Base-by-base conservation (phyloP, 2,329 filamentous ascomycete genomes). In the Colletotrichum scovillei region DNA sequence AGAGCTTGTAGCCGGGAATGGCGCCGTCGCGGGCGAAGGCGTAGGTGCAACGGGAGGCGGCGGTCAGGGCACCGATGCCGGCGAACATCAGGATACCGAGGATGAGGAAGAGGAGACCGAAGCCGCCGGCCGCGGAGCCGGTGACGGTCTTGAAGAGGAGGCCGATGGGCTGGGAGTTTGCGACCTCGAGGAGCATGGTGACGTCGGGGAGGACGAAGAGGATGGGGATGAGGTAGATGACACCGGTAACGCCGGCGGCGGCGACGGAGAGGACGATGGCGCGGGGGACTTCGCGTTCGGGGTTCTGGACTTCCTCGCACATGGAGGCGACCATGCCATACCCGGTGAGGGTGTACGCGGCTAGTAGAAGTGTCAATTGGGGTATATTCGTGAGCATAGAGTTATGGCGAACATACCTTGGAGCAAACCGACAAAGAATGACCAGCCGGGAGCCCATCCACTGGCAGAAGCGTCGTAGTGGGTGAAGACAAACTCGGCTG, bases 21-120 rank as follows among this genome's bases (percentile, higher is more conserved):
- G 92, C 93, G 24, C 92, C 92, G 80, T 95, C 93, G 57, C 93
- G 88, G 2, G 93, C 92, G 80, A 95, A 95, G 14, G 93, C 92
- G 78, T 93, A 95, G 1, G 92, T 94, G 84, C 92, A 94, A 28
- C 93, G 88, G 64, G 90, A 92, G 2, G 93, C 91, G 2, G 93
- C 93, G 0, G 93, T 95, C 24, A 95, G 84, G 1, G 93, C 91
- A 7, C 93, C 93, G 42, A 93, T 91, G 24, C 93, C 93, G 1
- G 93, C 93, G 78, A 95, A 95, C 80, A 95, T 87, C 72, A 93
- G 86, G 77, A 96, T 94, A 1, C 93, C 93, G 28, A 95, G 87
- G 76, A 96, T 91, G 2, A 95, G 84, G 81, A 95, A 93, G 16
- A 95, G 86, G 6, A 95, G 86, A 0, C 92, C 93, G 76, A 96